A percentile compares a stretch with the other conserved stretches of the same genome.
Evolutionary conservation across 2,329 filamentous ascomycete species (phyloP).

Genomic region (Aspergillus fumigatus): DNA sequence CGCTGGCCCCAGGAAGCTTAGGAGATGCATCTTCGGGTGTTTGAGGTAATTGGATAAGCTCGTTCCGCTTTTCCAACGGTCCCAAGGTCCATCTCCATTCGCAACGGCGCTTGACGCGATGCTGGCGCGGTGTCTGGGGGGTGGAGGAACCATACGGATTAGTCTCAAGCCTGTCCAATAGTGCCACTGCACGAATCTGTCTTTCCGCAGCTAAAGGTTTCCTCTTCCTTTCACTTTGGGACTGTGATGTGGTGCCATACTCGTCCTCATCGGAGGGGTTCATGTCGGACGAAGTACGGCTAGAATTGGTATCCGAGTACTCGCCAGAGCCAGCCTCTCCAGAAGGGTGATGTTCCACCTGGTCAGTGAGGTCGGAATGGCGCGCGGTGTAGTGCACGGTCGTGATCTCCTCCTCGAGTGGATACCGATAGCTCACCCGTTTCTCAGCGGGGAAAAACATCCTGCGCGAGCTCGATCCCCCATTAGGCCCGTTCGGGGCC

Average conservation of each 20-base stretch:
- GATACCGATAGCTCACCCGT: conserved; percentile 52
- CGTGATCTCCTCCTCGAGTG: conserved; percentile 56
- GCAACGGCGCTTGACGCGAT: conserved; percentile 49
- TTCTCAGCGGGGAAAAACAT: conserved; percentile 53
- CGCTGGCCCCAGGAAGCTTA: neutral
- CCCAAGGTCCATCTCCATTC: conserved; percentile 58
- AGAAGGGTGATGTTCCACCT: conserved; percentile 14
- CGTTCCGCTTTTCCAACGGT: conserved; percentile 29
- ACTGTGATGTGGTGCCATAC: conserved; percentile 4
- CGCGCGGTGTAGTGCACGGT: conserved; percentile 52
- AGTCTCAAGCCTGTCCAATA: conserved; percentile 42
- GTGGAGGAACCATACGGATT: conserved; percentile 43
- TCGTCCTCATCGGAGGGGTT: conserved; percentile 32
- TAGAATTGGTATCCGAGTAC: conserved; percentile 26
- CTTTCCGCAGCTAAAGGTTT: conserved; percentile 29
- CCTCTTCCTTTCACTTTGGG: conserved; percentile 31
- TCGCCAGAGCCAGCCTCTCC: conserved; percentile 17
- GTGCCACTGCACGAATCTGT: conserved; percentile 37
- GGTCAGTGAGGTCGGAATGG: conserved; percentile 50
- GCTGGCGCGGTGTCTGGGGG: conserved; percentile 51
- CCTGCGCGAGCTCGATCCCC: conserved; percentile 29
- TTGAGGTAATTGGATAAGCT: conserved; percentile 2
- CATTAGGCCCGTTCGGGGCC: conserved; percentile 28
- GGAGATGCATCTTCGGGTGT: conserved; percentile 4
- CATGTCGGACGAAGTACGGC: conserved; percentile 23